Evolutionary conservation across 192 early-diverging fungal genomes (phyloP).

Genomic region (Coemansia sp.): DNA sequence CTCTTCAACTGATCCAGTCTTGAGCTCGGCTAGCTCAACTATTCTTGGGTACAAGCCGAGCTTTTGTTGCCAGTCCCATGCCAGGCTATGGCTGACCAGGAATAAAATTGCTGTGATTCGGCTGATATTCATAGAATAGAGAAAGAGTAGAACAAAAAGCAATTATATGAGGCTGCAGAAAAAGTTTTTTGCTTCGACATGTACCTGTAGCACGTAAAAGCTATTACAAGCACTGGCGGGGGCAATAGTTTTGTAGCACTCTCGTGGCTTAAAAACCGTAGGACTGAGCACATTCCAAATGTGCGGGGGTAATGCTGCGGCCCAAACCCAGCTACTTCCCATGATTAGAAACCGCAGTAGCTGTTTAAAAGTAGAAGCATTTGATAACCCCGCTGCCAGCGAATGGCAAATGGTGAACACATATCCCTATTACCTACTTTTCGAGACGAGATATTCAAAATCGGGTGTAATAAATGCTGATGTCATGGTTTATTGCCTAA

Average conservation of each 20-base stretch:
- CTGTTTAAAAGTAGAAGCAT: not conserved
- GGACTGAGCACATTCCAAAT: not conserved
- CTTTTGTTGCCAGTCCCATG: constrained; percentile 32
- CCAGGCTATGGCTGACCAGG: constrained; percentile 1
- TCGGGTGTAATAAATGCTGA: too few relatives aligned
- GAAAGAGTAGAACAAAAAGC: not conserved
- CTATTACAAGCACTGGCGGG: not conserved
- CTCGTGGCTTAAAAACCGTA: not conserved
- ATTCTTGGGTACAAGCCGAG: constrained; percentile 36
- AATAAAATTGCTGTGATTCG: not conserved
- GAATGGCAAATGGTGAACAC: not conserved
- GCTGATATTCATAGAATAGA: not conserved
- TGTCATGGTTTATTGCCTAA: not conserved
- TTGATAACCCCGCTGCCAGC: not conserved
- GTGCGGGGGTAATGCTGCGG: not conserved
- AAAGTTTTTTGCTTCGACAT: too few relatives aligned
- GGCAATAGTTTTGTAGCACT: not conserved
- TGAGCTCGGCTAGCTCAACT: constrained; percentile 15
- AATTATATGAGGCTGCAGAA: not conserved
- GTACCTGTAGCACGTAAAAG: not conserved
- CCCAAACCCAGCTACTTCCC: not conserved
- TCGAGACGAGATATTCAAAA: not conserved
- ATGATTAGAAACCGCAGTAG: not conserved
- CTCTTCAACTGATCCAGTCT: constrained; percentile 28
- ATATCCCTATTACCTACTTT: not conserved